Conservation (phyloP, 2,329 filamentous ascomycete species). For the Calonectria crousiana region DNA sequence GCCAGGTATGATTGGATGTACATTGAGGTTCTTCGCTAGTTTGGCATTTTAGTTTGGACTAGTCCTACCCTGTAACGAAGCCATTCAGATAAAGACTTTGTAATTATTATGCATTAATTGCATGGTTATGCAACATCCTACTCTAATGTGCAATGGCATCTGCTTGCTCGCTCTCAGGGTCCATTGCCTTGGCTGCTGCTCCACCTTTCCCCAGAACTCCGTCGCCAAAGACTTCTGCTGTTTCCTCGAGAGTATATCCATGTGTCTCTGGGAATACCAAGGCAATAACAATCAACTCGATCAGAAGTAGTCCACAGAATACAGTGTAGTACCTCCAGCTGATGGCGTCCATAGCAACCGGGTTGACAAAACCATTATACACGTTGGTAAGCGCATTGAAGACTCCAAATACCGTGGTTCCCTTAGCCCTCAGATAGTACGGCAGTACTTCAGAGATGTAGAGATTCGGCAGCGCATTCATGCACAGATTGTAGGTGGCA, state of each 20-base stretch:
- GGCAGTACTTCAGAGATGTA: conserved; percentile 18
- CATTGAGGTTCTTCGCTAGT: no score
- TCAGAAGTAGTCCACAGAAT: neutral
- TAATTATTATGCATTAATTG: no score
- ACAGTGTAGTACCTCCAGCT: conserved; percentile 60
- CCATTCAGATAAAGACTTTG: no score
- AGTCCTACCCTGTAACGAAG: no score
- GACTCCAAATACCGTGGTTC: conserved; percentile 12
- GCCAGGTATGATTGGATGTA: no score
- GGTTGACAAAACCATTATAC: conserved; percentile 58
- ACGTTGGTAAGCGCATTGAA: neutral
- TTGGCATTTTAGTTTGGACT: no score
- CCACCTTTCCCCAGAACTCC: neutral
- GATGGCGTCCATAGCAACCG: conserved; percentile 55
- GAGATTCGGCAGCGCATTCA: neutral
- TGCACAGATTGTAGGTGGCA: conserved; percentile 9
- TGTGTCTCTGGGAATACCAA: conserved; percentile 14
- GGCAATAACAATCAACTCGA: neutral
- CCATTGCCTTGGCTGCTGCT: neutral
- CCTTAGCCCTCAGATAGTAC: conserved; percentile 12
- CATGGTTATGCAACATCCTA: no score
- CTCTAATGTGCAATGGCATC: no score
- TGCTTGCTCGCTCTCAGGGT: neutral
- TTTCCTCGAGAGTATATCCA: conserved; percentile 10
- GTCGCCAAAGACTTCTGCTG: neutral